Percentiles rank a stretch among this genome's conserved stretches.
These are phyloP conservation scores for Alternaria triticimaculans DNA, from an alignment of 2,329 filamentous ascomycete genomes.

Conservation along the genomic window DNA sequence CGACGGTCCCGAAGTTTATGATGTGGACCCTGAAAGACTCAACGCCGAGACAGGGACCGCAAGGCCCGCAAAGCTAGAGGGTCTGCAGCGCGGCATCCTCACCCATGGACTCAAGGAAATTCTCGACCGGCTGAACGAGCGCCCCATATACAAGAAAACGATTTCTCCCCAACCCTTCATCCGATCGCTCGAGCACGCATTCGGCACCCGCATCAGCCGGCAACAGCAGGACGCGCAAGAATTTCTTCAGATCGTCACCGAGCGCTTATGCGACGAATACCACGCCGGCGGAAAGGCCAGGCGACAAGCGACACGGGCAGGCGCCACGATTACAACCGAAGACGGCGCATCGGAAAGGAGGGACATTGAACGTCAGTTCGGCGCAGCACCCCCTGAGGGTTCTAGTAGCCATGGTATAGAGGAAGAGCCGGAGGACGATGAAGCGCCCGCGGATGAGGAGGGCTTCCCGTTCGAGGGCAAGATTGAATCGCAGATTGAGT, in stretches of 20 bases:
- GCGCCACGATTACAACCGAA: constrained; percentile 23
- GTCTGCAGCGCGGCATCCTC: constrained; percentile 79
- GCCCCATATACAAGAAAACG: constrained; percentile 91
- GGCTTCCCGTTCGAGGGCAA: constrained; percentile 92
- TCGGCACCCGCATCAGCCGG: constrained; percentile 86
- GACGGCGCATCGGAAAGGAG: constrained; percentile 26
- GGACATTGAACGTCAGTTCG: constrained; percentile 38
- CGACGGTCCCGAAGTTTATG: constrained; percentile 79
- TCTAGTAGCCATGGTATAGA: constrained; percentile 42
- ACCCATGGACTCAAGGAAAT: constrained; percentile 91
- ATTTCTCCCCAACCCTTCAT: constrained; percentile 90
- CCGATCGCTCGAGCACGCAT: constrained; percentile 80
- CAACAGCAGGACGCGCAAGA: constrained; percentile 98
- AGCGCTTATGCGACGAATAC: constrained; percentile 92
- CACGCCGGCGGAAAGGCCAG: constrained; percentile 81
- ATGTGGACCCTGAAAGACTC: constrained; percentile 60
- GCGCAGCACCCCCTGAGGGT: constrained; percentile 22
- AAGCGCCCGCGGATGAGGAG: constrained; percentile 57
- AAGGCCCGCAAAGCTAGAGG: constrained; percentile 58
- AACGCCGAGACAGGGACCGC: constrained; percentile 50
- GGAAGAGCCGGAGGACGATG: constrained; percentile 28
- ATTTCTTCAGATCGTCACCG: constrained; percentile 91
- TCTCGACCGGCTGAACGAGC: constrained; percentile 88
- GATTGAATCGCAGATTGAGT: constrained; percentile 94
- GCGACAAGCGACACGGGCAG: constrained; percentile 56